Conservation (phyloP, 805 yeast species). For the Ogataea siamensis region DNA sequence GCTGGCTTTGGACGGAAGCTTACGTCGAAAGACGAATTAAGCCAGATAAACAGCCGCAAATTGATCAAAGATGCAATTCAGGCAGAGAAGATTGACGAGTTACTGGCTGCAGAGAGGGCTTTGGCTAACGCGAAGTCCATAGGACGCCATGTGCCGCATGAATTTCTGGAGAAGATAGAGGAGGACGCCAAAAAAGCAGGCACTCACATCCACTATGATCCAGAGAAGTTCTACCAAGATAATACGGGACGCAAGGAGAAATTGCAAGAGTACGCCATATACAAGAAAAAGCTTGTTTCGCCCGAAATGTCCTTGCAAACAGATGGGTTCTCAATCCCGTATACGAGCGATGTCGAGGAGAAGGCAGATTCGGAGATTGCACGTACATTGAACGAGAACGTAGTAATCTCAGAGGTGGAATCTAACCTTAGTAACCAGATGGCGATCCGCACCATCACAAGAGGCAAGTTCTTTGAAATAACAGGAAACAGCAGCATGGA, state of each 20-base stretch:
- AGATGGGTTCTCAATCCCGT: conserved; percentile 46
- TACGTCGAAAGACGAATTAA: conserved; percentile 22
- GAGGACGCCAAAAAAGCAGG: conserved; percentile 37
- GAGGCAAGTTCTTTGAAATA: conserved; percentile 62
- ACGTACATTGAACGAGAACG: conserved; percentile 48
- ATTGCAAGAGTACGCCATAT: conserved; percentile 55
- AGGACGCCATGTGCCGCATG: conserved; percentile 35
- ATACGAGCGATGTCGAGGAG: conserved; percentile 67
- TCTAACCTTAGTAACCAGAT: conserved; percentile 52
- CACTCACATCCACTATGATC: conserved; percentile 41
- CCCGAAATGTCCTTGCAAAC: conserved; percentile 42
- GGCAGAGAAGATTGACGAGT: conserved; percentile 51
- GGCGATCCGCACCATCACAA: conserved; percentile 65
- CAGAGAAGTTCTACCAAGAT: conserved; percentile 50
- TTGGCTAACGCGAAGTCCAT: conserved; percentile 52
- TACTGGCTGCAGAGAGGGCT: conserved; percentile 58
- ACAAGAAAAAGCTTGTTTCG: conserved; percentile 58
- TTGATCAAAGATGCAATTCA: conserved; percentile 45
- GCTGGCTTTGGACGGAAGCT: conserved; percentile 12
- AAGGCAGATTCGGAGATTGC: conserved; percentile 62
- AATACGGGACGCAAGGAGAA: conserved; percentile 47
- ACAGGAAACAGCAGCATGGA: conserved; percentile 19
- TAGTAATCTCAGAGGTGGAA: conserved; percentile 54
- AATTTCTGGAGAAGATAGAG: conserved; percentile 30
- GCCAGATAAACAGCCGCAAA: conserved; percentile 25